Evolutionary conservation across 2,329 filamentous ascomycete species (phyloP), one percentile per base, ranked within the genome.

Genomic region (Penicillium sp.): DNA sequence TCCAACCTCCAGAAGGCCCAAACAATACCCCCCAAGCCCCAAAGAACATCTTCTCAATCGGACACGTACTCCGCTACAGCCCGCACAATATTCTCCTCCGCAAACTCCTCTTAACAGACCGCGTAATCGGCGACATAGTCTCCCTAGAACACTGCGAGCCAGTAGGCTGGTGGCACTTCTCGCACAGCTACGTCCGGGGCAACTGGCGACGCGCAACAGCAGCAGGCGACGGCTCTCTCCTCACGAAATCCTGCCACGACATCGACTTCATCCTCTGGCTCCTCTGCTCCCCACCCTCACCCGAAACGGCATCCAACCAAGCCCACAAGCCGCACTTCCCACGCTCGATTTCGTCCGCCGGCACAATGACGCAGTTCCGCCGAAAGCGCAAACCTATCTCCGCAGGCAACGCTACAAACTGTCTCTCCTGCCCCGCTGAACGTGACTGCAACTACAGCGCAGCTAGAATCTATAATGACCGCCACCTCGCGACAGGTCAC

Each of bases 171-270:
- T 97, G 89, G 88, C 93, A 97, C 67, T 97, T 94, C 65, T 77
- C 85, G 0, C 90, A 95, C 67, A 88, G 84, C 37, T 95, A 91
- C 60, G 91, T 97, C 32, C 80, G 81, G 40, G 93, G 93, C 15
- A 96, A 97, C 69, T 97, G 93, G 93, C 81, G 91, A 6, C 87
- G 87, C 55, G 82, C 88, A 57, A 84, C 81, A 0, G 21, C 84
- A 74, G 5, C 83, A 79, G n/a, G 90, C 79, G 22, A 91, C 84
- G 6, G 72, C 2, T 91, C 87, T 1, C 76, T 98, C 2, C 77
- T 98, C 28, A 95, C 91, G 3, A 98, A 97, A 70, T 94, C 88
- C 52, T 97, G 93, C 60, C 93, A 98, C 62, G 93, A 98, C 60
- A 87, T 98, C 43, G 93, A 98, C 64, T 81, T 97, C 50, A 72